Evolutionary conservation across 2,329 filamentous ascomycete species (phyloP).

Genomic region (Cordyceps pruinosa): DNA sequence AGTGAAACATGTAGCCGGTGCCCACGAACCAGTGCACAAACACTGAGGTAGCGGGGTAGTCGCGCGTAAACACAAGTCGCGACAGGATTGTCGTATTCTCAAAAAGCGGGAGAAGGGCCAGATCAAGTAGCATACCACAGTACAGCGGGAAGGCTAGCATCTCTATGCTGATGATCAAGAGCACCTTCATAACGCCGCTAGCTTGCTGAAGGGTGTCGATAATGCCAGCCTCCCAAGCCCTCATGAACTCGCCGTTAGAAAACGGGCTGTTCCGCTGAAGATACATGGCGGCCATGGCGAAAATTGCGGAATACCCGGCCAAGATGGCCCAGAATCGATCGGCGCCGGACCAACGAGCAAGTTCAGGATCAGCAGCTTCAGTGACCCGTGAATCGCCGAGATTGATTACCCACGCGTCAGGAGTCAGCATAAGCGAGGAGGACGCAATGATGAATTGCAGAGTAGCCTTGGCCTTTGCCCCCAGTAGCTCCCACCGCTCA

Average conservation of each 20-base stretch:
- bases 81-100: constrained; percentile 70
- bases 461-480: background rate
- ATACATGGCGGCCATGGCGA: constrained; percentile 69
- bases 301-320: constrained; percentile 73
- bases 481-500: constrained; percentile 12
- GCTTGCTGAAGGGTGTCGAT: constrained; percentile 86
- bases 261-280: constrained; percentile 67
- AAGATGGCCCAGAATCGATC: constrained; percentile 67
- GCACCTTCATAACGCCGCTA: constrained; percentile 94
- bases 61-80: constrained; percentile 68
- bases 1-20: constrained; percentile 99
- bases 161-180: constrained; percentile 96
- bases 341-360: constrained; percentile 60
- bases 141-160: constrained; percentile 97
- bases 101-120: constrained; percentile 84
- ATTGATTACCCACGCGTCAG: constrained; percentile 52
- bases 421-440: constrained; percentile 32
- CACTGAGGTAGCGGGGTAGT: constrained; percentile 79
- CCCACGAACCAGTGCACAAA: constrained; percentile 99
- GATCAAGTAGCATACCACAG: constrained; percentile 83
- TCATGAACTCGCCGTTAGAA: constrained; percentile 46
- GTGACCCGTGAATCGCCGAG: constrained; percentile 38
- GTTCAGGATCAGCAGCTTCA: constrained; percentile 42
- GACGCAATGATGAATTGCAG: constrained; percentile 5
- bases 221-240: constrained; percentile 66